These are phyloP conservation scores for Cercospora sesami DNA, from an alignment of 2,329 filamentous ascomycete genomes.

Conservation along the genomic window DNA sequence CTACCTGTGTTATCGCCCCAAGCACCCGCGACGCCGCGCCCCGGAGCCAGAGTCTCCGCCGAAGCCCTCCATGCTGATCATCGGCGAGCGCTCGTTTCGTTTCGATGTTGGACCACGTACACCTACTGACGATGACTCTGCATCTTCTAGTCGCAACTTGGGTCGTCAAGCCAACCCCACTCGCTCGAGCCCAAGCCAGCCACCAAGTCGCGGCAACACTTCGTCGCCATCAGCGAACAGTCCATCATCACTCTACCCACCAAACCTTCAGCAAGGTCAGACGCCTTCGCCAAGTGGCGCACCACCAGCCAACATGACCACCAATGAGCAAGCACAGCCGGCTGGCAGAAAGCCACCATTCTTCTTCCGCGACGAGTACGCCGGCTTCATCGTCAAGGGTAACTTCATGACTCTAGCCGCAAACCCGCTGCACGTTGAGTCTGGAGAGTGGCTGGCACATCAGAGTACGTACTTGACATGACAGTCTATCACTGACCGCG, in stretches of 20 bases:
- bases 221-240: conserved; percentile 38
- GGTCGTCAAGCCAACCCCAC: conserved; percentile 32
- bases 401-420: conserved; percentile 97
- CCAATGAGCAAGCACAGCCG: conserved; percentile 58
- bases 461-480: conserved; percentile 64
- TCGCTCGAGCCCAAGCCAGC: conserved; percentile 31
- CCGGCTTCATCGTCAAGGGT: conserved; percentile 88
- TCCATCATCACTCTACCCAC: conserved; percentile 33
- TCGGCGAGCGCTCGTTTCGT: neutral
- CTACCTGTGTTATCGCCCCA: neutral
- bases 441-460: conserved; percentile 93
- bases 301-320: conserved; percentile 58
- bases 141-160: conserved; percentile 36
- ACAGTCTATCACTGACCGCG: neutral
- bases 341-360: conserved; percentile 51
- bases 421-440: conserved; percentile 87
- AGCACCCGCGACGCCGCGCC: neutral
- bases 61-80: conserved; percentile 2
- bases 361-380: conserved; percentile 73
- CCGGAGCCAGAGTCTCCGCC: conserved; percentile 3
- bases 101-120: conserved; percentile 2
- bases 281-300: conserved; percentile 49
- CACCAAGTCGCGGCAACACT: conserved; percentile 37
- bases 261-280: conserved; percentile 32
- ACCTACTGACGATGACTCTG: conserved; percentile 10